phyloP scores from a whole-genome alignment of 2,329 filamentous ascomycete species.

The Fusarium buharicum region DNA sequence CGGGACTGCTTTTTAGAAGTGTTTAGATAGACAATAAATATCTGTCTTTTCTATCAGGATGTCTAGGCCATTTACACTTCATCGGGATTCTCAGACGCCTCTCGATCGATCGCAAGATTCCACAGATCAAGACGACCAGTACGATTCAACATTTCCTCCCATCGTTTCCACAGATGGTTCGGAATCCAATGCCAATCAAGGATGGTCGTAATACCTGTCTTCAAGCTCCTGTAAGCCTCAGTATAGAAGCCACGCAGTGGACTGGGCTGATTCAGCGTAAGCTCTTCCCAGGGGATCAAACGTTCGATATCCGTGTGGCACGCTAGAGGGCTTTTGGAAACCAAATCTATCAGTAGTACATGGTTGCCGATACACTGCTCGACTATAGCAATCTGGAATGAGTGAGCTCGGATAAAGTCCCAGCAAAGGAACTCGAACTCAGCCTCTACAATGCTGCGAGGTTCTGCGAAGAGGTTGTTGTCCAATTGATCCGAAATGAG shows the following conservation, averaged over 20 bases:
- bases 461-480: not conserved
- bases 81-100: not conserved
- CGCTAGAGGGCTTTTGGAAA: not conserved
- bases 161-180: not conserved
- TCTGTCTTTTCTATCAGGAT: too few species aligned
- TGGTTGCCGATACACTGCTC: not conserved
- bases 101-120: not conserved
- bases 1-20: too few species aligned
- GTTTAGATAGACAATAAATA: too few species aligned
- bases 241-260: not conserved
- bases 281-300: not conserved
- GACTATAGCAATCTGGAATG: not conserved
- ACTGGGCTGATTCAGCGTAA: not conserved
- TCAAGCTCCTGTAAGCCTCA: not conserved
- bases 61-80: too few species aligned
- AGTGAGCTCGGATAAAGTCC: not conserved
- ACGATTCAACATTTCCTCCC: too few species aligned
- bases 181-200: not conserved
- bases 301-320: not conserved
- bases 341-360: not conserved
- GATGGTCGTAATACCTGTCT: not conserved
- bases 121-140: not conserved
- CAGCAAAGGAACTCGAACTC: not conserved
- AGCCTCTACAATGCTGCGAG: not conserved
- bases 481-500: not conserved